Conservation (phyloP, 257 asterid species). For the Ophiorrhiza pumila region DNA sequence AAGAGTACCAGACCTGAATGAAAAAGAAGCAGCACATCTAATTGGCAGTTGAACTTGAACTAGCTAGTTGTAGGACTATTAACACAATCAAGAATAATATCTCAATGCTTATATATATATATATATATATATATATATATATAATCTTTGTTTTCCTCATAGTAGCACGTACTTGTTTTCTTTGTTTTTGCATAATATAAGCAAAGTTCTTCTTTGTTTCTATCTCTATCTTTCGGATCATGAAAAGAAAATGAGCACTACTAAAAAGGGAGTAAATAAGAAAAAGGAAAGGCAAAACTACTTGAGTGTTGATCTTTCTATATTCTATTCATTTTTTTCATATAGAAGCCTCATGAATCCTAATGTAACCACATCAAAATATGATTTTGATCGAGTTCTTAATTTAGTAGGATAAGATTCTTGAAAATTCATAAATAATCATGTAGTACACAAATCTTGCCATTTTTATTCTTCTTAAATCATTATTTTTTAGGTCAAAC, state of each 20-base stretch:
- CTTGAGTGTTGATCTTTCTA: background rate
- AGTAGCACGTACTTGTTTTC: too few relatives aligned
- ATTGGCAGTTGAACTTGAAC: too few relatives aligned
- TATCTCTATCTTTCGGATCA: background rate
- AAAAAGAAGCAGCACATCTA: background rate
- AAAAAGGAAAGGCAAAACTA: background rate
- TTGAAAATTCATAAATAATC: too few relatives aligned
- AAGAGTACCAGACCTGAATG: background rate
- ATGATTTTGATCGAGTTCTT: too few relatives aligned
- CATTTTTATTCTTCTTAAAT: background rate
- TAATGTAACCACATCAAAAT: background rate
- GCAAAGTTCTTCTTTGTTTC: background rate
- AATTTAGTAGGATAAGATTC: too few relatives aligned
- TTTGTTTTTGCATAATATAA: too few relatives aligned
- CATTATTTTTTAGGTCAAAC: background rate
- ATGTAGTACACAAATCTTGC: background rate
- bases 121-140: too few relatives aligned
- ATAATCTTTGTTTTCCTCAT: too few relatives aligned
- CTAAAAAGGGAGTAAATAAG: background rate
- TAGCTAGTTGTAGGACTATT: too few relatives aligned
- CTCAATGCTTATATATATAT: conserved; percentile 1
- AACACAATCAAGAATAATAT: background rate
- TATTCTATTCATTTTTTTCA: background rate
- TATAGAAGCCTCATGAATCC: background rate
- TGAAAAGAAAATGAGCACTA: background rate